phyloP scores from a whole-genome alignment of 2,329 filamentous ascomycete genomes.

The Tolypocladium paradoxum region DNA sequence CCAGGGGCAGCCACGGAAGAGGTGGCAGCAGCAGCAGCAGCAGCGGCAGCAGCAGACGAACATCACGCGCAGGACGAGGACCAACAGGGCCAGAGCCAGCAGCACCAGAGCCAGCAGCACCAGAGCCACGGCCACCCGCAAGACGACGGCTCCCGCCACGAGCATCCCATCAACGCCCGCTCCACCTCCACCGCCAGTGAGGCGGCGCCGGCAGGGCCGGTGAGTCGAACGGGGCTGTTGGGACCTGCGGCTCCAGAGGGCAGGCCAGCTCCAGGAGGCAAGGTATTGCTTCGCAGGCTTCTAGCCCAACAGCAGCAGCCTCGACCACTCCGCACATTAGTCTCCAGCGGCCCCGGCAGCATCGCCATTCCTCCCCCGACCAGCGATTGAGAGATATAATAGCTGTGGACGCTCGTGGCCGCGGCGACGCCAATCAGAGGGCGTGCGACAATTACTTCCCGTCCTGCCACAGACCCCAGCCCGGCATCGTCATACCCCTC shows the following conservation, averaged over 20 bases:
- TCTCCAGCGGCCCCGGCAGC: background rate
- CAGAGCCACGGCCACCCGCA: background rate
- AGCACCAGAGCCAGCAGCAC: background rate
- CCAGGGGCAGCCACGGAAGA: background rate
- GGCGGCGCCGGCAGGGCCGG: background rate
- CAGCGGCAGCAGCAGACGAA: background rate
- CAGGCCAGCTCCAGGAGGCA: no score
- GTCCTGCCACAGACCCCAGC: no score
- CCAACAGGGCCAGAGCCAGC: background rate
- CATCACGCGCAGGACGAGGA: background rate
- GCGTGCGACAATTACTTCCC: no score
- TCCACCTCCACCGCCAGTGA: no score
- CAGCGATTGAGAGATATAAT: background rate
- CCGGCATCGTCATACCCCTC: constrained; percentile 4
- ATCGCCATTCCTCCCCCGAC: background rate
- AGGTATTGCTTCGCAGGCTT: no score
- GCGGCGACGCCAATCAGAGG: background rate
- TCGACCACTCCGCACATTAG: no score
- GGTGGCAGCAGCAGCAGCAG: background rate
- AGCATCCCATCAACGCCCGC: no score
- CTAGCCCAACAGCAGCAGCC: background rate
- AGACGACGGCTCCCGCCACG: no score
- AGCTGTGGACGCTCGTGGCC: background rate
- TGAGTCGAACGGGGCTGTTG: background rate
- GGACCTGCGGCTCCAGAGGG: background rate